Conservation (phyloP, 129 eudicot genomes). For the Tagetes patula region DNA sequence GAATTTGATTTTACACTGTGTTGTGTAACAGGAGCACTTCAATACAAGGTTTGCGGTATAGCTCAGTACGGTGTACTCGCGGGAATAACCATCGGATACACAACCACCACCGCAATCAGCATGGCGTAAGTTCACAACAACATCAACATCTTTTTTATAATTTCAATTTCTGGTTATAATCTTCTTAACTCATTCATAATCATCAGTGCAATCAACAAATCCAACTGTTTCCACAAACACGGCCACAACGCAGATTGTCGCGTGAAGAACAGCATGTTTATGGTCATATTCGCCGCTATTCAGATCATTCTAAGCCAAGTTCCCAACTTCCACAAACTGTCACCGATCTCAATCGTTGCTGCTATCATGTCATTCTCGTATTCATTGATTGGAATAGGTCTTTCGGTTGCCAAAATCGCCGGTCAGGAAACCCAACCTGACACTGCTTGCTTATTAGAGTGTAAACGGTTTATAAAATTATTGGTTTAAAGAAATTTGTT, state of each 20-base stretch:
- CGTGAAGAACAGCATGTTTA: conserved; percentile 38
- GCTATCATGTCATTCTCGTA: conserved; percentile 78
- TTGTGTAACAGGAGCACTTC: conserved; percentile 43
- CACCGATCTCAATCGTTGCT: conserved; percentile 62
- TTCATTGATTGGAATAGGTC: conserved; percentile 68
- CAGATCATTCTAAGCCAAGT: conserved; percentile 66
- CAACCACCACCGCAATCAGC: conserved; percentile 81
- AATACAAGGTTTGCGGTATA: conserved; percentile 47
- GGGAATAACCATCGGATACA: conserved; percentile 67
- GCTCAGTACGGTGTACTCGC: conserved; percentile 55
- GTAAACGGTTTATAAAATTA: neutral
- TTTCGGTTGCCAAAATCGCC: conserved; percentile 55
- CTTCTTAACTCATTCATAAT: neutral
- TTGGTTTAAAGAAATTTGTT: neutral
- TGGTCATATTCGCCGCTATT: conserved; percentile 57
- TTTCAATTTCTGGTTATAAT: neutral
- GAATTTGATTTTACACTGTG: neutral
- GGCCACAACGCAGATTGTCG: conserved; percentile 57
- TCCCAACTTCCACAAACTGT: conserved; percentile 64
- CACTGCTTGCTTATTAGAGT: neutral
- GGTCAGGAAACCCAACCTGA: conserved; percentile 10
- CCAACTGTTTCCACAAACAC: conserved; percentile 62
- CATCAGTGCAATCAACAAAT: conserved; percentile 59
- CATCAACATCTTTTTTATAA: neutral
- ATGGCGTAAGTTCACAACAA: conserved; percentile 58